These are phyloP conservation scores for Cordyceps farinosa DNA, from an alignment of 2,329 filamentous ascomycete species.

Conservation along the genomic window DNA sequence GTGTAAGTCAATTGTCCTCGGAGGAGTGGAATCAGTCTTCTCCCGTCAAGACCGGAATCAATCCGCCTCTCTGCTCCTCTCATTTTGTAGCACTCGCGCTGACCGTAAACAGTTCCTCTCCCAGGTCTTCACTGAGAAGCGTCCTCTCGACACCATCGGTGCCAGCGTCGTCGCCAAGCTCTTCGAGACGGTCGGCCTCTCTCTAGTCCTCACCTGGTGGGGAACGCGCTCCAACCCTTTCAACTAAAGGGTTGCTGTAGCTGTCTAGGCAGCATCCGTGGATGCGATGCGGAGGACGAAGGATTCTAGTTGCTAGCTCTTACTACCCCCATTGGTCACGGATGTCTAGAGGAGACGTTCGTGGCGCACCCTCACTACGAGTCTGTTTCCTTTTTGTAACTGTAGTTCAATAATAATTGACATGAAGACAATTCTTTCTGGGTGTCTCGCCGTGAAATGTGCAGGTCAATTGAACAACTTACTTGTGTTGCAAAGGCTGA, in stretches of 20 bases:
- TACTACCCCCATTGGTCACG: conserved; percentile 1
- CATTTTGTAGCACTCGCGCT: conserved; percentile 1
- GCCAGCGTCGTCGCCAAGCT: conserved; percentile 80
- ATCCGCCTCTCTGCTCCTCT: too few relatives aligned
- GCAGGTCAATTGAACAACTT: neutral
- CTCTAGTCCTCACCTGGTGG: conserved; percentile 94
- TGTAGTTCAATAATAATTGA: conserved; percentile 16
- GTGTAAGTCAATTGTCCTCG: conserved; percentile 54
- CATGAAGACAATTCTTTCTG: neutral
- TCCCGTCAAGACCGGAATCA: too few relatives aligned
- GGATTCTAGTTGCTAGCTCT: neutral
- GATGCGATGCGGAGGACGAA: conserved; percentile 2
- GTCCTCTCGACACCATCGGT: conserved; percentile 83
- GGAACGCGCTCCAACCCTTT: conserved; percentile 93
- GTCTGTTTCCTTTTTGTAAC: conserved; percentile 13
- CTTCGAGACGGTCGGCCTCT: conserved; percentile 89
- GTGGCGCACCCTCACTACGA: conserved; percentile 8
- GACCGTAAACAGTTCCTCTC: conserved; percentile 64
- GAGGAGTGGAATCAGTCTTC: neutral
- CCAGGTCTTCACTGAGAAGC: conserved; percentile 87
- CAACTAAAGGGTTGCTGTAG: conserved; percentile 50
- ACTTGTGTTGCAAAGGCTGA: too few relatives aligned
- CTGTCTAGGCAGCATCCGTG: conserved; percentile 8
- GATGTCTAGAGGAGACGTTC: neutral
- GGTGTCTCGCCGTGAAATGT: neutral